These are phyloP conservation scores for Nakazawaea anatomiae DNA, from an alignment of 805 yeast species.

Conservation along the genomic window DNA sequence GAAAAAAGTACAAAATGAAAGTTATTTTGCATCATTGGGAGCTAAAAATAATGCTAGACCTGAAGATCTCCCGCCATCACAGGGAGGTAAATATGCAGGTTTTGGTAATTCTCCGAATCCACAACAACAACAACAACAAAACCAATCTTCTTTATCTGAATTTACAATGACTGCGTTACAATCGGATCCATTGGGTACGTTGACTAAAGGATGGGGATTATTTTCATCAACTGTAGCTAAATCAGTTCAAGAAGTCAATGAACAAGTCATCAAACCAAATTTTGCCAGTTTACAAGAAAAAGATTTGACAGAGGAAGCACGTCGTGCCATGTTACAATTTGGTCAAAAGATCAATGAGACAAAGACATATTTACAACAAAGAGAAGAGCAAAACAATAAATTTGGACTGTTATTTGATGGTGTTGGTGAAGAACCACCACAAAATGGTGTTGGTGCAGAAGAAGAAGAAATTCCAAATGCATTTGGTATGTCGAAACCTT, in stretches of 20 bases:
- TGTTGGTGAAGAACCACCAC: conserved; percentile 28
- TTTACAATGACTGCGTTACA: conserved; percentile 67
- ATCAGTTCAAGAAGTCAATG: conserved; percentile 81
- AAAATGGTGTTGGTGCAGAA: conserved; percentile 27
- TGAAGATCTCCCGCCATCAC: conserved; percentile 78
- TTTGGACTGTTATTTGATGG: conserved; percentile 56
- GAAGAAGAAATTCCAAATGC: conserved; percentile 48
- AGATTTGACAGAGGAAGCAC: conserved; percentile 77
- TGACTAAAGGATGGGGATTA: conserved; percentile 90
- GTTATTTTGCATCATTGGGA: conserved; percentile 78
- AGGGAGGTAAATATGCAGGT: conserved; percentile 90
- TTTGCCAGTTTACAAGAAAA: conserved; percentile 72
- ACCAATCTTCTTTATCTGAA: conserved; percentile 39
- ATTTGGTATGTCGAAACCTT: conserved; percentile 59
- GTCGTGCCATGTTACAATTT: conserved; percentile 92
- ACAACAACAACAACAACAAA: conserved; percentile 28
- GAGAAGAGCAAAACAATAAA: conserved; percentile 25
- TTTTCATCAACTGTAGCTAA: conserved; percentile 82
- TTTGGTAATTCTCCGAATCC: conserved; percentile 71
- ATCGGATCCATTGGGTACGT: conserved; percentile 84
- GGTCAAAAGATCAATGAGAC: conserved; percentile 93
- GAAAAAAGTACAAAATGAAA: conserved; percentile 63
- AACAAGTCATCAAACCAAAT: conserved; percentile 87
- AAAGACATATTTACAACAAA: conserved; percentile 53
- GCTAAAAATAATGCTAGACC: conserved; percentile 67